Evolutionary conservation across 495 filamentous ascomycete genomes (phyloP).

Genomic region (Xanthoparmelia taractica): DNA sequence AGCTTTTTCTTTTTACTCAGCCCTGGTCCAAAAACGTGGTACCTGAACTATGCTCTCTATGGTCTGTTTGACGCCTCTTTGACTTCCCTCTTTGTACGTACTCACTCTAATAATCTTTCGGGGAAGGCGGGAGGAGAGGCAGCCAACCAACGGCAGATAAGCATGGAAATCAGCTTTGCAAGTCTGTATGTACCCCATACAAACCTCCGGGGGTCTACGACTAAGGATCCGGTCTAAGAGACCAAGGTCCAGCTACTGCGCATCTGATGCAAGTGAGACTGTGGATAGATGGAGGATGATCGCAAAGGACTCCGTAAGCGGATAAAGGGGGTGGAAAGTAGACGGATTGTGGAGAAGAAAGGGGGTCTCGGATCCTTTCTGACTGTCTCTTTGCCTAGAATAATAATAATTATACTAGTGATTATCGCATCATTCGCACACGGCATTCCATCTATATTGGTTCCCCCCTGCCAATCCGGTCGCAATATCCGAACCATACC

Average conservation of each 20-base stretch:
- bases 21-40: slow-evolving; percentile 16
- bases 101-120: not conserved
- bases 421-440: slow-evolving; percentile 6
- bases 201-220: not conserved
- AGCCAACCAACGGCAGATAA: slow-evolving; percentile 12
- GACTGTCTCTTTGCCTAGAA: not conserved
- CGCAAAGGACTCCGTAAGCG: not conserved
- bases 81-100: not conserved
- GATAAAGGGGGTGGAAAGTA: slow-evolving; percentile 8
- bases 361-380: not conserved
- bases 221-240: not conserved
- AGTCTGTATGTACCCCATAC: not conserved
- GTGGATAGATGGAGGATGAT: slow-evolving; percentile 2
- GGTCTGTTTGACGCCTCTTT: slow-evolving; percentile 9
- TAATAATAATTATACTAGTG: not conserved
- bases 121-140: not conserved
- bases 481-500: not conserved
- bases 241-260: not conserved
- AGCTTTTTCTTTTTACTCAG: slow-evolving; percentile 10
- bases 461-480: not conserved
- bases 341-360: slow-evolving; percentile 11
- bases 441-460: not conserved
- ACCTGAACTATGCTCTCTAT: slow-evolving; percentile 19
- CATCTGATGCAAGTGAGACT: slow-evolving; percentile 15
- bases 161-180: too few species aligned